Conservation (phyloP, 2,329 filamentous ascomycete genomes). For the Pseudophaeomoniella oleicola region DNA sequence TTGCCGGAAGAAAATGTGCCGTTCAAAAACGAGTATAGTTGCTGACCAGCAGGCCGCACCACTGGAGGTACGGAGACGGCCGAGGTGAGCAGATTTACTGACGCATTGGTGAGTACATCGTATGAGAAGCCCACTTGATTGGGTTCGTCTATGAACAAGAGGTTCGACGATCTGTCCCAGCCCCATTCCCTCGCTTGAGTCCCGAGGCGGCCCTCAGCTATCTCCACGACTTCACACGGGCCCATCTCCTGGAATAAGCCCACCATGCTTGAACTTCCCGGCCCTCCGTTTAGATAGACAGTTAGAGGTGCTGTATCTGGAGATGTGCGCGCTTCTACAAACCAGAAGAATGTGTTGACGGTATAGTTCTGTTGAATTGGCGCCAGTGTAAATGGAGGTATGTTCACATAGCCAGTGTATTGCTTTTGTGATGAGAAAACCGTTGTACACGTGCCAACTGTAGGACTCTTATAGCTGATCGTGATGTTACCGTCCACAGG, state of each 20-base stretch:
- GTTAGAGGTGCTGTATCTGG: constrained; percentile 33
- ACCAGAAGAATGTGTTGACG: constrained; percentile 26
- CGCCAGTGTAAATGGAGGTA: constrained; percentile 28
- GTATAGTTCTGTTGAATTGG: constrained; percentile 18
- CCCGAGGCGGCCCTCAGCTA: constrained; percentile 24
- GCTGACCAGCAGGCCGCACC: constrained; percentile 12
- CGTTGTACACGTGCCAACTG: constrained; percentile 48
- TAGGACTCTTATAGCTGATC: constrained; percentile 51
- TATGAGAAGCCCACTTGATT: constrained; percentile 36
- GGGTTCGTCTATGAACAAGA: constrained; percentile 31
- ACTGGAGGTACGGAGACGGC: constrained; percentile 17
- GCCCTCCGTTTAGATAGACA: constrained; percentile 39
- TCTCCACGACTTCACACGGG: constrained; percentile 23
- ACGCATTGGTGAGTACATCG: constrained; percentile 27
- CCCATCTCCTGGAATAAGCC: constrained; percentile 37
- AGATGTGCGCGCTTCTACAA: constrained; percentile 25
- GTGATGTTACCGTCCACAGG: constrained; percentile 47
- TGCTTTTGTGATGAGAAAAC: constrained; percentile 52
- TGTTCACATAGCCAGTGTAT: constrained; percentile 53
- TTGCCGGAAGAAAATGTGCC: constrained; percentile 51
- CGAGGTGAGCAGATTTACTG: constrained; percentile 22
- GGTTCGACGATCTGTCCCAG: constrained; percentile 30
- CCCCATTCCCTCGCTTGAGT: constrained; percentile 33
- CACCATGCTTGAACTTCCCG: constrained; percentile 36
- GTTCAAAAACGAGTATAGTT: constrained; percentile 31